Percentiles rank a stretch among this genome's conserved stretches.
Conservation (phyloP, 2,329 filamentous ascomycete species). For the Daldinia sp. region DNA sequence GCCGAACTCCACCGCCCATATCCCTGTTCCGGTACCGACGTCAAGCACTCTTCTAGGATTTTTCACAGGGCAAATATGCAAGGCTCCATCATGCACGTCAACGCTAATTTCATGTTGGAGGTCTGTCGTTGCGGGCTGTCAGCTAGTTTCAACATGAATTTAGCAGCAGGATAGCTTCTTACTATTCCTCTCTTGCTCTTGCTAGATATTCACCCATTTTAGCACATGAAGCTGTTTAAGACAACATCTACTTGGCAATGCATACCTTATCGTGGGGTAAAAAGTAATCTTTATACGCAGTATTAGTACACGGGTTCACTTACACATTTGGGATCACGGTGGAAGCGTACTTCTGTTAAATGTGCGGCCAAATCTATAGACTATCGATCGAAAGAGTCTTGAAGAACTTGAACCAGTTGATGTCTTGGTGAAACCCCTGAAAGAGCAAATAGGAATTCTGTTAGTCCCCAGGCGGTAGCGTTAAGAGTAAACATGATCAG, state of each 20-base stretch:
- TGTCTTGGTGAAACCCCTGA: constrained; percentile 26
- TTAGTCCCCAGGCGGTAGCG: not conserved
- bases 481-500: not conserved
- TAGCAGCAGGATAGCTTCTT: not conserved
- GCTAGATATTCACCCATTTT: not conserved
- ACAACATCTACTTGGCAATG: not conserved
- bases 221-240: not conserved
- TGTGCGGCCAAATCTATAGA: constrained; percentile 39
- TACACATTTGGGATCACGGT: not conserved
- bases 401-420: constrained; percentile 28
- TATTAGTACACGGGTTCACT: constrained; percentile 24
- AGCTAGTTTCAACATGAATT: not conserved
- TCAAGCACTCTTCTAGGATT: constrained; percentile 43
- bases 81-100: constrained; percentile 43
- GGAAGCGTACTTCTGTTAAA: constrained; percentile 35
- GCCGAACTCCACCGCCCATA: constrained; percentile 45
- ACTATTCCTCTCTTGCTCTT: constrained; percentile 2
- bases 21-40: constrained; percentile 44
- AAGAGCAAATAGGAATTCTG: not conserved
- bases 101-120: constrained; percentile 42
- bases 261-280: constrained; percentile 37
- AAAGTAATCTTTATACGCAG: constrained; percentile 22
- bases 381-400: constrained; percentile 39
- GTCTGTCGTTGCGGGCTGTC: constrained; percentile 33
- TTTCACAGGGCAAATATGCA: constrained; percentile 42